Evolutionary conservation across 305 asterid species (phyloP).

Genomic region (Fraxinus ornus): DNA sequence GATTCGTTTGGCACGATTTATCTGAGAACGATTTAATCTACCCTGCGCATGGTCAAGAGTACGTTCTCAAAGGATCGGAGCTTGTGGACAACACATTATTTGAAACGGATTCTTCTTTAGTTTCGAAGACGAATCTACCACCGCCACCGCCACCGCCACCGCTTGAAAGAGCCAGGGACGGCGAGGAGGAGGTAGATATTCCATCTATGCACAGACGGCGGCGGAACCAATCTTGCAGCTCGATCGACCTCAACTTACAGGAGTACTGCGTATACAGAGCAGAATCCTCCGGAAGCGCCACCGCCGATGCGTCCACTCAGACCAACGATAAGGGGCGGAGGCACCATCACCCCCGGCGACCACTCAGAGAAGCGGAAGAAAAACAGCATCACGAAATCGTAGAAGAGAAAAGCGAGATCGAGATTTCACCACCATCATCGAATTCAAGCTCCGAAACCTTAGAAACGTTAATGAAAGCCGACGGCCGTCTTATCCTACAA

Average conservation of each 20-base stretch:
- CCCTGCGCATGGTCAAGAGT: conserved; percentile 79
- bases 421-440: conserved; percentile 80
- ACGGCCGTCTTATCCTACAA: conserved; percentile 41
- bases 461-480: conserved; percentile 65
- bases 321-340: conserved; percentile 64
- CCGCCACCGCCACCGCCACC: conserved; percentile 20
- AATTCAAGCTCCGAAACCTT: conserved; percentile 89
- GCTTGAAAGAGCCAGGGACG: conserved; percentile 10
- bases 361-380: not conserved
- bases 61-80: conserved; percentile 86
- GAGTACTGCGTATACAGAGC: conserved; percentile 77
- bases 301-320: conserved; percentile 75
- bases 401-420: conserved; percentile 42
- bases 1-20: conserved; percentile 92
- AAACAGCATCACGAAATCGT: conserved; percentile 17
- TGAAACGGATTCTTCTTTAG: conserved; percentile 17
- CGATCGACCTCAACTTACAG: conserved; percentile 52
- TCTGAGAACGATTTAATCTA: conserved; percentile 70
- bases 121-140: not conserved
- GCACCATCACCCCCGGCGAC: conserved; percentile 40
- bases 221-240: conserved; percentile 79
- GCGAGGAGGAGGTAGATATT: conserved; percentile 11
- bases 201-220: conserved; percentile 40
- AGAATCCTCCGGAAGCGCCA: conserved; percentile 36
- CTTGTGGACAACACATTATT: conserved; percentile 31